Evolutionary conservation across 1,284 basidiomycete species (phyloP).

Genomic region (Puccinia horiana): DNA sequence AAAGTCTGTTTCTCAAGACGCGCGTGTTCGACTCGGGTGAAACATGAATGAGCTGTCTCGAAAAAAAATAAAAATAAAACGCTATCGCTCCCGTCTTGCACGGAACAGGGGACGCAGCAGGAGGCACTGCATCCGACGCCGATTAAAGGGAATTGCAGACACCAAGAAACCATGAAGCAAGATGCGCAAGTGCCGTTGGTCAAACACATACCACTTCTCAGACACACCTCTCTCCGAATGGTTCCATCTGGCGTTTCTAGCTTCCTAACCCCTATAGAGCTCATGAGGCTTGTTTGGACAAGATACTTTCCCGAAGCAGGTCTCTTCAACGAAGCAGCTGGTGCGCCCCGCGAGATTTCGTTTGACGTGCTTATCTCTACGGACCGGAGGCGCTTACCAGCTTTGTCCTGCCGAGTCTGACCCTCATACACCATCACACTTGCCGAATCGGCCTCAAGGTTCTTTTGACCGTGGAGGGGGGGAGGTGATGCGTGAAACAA

Average conservation of each 20-base stretch:
- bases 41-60: not conserved
- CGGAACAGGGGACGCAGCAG: not conserved
- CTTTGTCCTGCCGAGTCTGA: not conserved
- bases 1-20: not conserved
- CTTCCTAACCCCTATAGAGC: not conserved
- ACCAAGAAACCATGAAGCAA: not conserved
- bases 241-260: constrained; percentile 9
- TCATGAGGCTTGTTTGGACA: not conserved
- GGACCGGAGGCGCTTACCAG: not conserved
- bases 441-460: not conserved
- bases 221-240: not conserved
- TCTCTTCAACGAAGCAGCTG: constrained; percentile 2
- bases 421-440: not conserved
- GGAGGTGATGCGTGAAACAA: constrained; percentile 18
- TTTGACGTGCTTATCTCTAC: constrained; percentile 11
- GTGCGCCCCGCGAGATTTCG: not conserved
- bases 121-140: not conserved
- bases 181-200: not conserved
- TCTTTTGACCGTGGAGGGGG: not conserved
- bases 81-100: constrained; percentile 6
- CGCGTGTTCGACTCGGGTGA: not conserved
- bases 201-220: not conserved
- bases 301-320: not conserved
- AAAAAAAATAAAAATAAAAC: too few relatives aligned
- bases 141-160: not conserved